Base-by-base conservation (phyloP, 345 rosid genomes). In the Salix udensis region DNA sequence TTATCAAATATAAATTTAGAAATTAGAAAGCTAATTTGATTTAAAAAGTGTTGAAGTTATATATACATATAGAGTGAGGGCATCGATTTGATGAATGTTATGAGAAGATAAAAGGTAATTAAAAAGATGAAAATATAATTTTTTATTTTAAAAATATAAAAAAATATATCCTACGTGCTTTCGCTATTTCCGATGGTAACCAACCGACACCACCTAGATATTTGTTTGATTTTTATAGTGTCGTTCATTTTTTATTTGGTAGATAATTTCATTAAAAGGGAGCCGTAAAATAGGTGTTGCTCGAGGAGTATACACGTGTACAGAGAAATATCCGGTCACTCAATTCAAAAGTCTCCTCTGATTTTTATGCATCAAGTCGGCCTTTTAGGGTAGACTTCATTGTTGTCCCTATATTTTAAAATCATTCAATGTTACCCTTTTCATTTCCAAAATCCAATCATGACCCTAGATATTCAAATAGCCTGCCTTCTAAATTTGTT, bases 261-360 rank as follows among this genome's bases (percentile, higher is more conserved):
- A 58, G 26, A 6, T n/a, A 18, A 28, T 5, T 73, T 77, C 80
- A 48, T 69, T 64, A 50, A 82, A 76, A 75, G 40, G 46, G 64
- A 46, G 81, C 87, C 90, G 78, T 68, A 24, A 72, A 42, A 19
- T 31, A 26, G 82, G 53, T 75, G 82, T 81, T 81, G 88, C 76
- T 81, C 42, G 75, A 39, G 76, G 71, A 82, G 82, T 71, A 46
- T 77, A 78, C 74, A 90, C 92, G 92, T 86, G 88, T 82, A 60
- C 60, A 21, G 23, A 66, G 18, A 48, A 40, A 76, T 36, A 77
- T 79, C 90, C 93, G 87, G 46, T 74, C 84, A 28, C 44, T 40
- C 13, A 10, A 73, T 70, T 68, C 23, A 24, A 34, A 34, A 72
- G 67, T 16, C n/a, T 70, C 26, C 16, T 50, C 5, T 6, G 30